Evolutionary conservation across 305 asterid species (phyloP), one percentile per base, ranked within the genome.

Genomic region (Lippia alba): DNA sequence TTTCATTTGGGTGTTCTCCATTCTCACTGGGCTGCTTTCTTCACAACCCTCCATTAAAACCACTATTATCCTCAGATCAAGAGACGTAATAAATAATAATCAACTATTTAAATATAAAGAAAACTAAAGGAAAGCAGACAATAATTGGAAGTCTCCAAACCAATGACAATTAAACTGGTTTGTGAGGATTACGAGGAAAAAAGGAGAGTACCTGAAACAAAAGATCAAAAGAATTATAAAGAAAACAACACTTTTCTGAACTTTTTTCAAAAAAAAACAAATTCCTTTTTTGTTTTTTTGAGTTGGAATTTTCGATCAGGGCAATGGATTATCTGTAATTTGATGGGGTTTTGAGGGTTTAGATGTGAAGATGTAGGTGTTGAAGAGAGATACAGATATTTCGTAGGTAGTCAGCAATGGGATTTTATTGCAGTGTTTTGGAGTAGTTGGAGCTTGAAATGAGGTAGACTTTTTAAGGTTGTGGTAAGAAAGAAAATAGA

Each of bases 11-110:
- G 80, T 74, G 74, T 87, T 79, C 57, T 83, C 92, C 74, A 84
- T 69, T 69, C 73, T 85, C 44, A 76, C 89, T 15, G 88, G 82
- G 49, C 87, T 91, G 49, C 87, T 91, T 44, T 74, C 90, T 15
- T 77, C 91, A 44, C 83, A 86, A 48, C 89, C 91, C 81, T 80
- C 90, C 87, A 69, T 46, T 50, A 51, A 51, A 61, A 2, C 30
- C 30, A 7, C 49, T 33, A 61, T 41, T 41, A 18, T 58, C 63
- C 61, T 73, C 66, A 73, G 76, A 72, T 58, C 73, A 54, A 64
- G 46, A 16, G 10, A 17, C 16, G 16, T 51, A 15, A 51, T 50
- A 50, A 60, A 7, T 51, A 15, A 51, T 50, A 50, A 60, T 16
- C 15, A 9, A 3, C 30, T 7, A 44, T 44, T 8, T 44, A 44